Evolutionary conservation across 306 rosid genomes (phyloP), one percentile per base, ranked within the genome.

Genomic region (Trifolium subterraneum): DNA sequence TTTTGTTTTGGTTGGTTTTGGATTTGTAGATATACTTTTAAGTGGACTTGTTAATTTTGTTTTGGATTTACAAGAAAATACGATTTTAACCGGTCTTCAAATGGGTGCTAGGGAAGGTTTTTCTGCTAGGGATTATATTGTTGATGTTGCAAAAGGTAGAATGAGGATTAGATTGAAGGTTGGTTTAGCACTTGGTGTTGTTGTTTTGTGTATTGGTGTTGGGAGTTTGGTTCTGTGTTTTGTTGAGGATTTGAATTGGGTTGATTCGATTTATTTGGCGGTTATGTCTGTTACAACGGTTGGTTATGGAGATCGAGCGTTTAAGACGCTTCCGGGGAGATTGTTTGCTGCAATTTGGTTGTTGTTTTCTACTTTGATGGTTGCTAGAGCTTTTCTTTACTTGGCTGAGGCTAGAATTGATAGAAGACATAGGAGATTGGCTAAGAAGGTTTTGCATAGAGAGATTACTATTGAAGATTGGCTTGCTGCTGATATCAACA

Each of bases 281-380:
- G 93, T 88, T 41, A 92, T 90, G 93, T 90, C 96, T 13, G 96
- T 92, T 15, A 89, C 97, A 0, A 92, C 97, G 0, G 97, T 92
- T 64, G 97, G 97, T 16, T 92, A 92, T 41, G 97, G 97, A 0
- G 97, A 92, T 74, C 63, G 76, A 56, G 96, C 96, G 3, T 92
- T 92, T 78, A 90, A 80, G 88, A 90, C 96, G 0, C 86, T 88
- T 10, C 70, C 74, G 0, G 96, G 97, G 23, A 65, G 97, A 70
- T 85, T 89, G 18, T 92, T 92, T 72, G 96, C 97, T 0, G 90
- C 89, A 0, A 16, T 92, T 67, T 92, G 97, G 96, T 82, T 92
- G n/a, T 80, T 92, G 18, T 76, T 92, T 54, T 89, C 93, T 6
- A 92, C 97, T 1, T 60, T 92, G 83, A 87, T 88, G 66, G 97